Evolutionary conservation across 441 rosid species (phyloP).

Genomic region (Bruguiera hainesii): DNA sequence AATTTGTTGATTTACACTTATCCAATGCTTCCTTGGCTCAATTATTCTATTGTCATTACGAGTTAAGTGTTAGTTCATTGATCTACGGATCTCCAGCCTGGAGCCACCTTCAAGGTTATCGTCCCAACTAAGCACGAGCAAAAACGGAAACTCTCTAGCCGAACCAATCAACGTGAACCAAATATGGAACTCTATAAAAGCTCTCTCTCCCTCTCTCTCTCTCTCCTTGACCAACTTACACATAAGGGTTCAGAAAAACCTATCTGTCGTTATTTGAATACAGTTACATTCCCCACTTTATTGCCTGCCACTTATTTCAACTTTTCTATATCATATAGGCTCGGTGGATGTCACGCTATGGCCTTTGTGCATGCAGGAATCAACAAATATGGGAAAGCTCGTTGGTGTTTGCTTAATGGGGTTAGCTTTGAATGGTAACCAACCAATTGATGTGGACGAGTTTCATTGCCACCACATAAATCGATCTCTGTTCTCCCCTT

Average conservation of each 20-base stretch:
- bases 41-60: background rate
- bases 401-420: too few species aligned
- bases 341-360: too few species aligned
- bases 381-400: too few species aligned
- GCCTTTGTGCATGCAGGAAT: too few species aligned
- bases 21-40: too few species aligned
- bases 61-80: background rate
- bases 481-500: background rate
- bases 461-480: background rate
- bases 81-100: background rate
- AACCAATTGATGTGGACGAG: too few species aligned
- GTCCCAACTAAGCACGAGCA: conserved; percentile 4
- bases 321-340: too few species aligned
- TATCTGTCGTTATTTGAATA: too few species aligned
- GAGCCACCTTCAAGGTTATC: conserved; percentile 6
- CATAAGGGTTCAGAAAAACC: background rate
- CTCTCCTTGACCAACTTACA: too few species aligned
- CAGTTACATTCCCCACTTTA: conserved; percentile 1
- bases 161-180: background rate
- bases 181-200: background rate
- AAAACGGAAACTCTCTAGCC: background rate
- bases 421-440: too few species aligned
- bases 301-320: background rate
- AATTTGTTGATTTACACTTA: too few species aligned
- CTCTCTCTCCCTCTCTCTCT: background rate